A percentile compares a stretch with the other conserved stretches of the same genome.
These are phyloP conservation scores for Chrysochromulina tobinii DNA, from an alignment of 78 protist species.

Conservation along the genomic window DNA sequence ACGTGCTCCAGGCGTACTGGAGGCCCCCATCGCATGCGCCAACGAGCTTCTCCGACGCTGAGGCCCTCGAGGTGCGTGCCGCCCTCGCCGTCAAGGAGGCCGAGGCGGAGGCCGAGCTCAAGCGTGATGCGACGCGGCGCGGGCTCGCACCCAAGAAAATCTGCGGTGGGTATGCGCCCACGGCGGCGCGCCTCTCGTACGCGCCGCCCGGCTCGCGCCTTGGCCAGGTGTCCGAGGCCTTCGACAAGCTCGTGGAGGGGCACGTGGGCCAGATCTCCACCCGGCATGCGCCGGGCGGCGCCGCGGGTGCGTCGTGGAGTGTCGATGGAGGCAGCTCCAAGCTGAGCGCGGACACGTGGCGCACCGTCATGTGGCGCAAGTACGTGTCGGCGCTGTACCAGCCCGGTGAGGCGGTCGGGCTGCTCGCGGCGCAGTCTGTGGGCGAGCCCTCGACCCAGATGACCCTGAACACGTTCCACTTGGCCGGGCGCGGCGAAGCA, in stretches of 20 bases:
- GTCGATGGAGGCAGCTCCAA: too few relatives aligned
- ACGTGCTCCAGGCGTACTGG: conserved; percentile 29
- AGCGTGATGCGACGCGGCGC: not conserved
- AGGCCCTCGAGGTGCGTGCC: too few relatives aligned
- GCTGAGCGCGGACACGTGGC: conserved; percentile 41
- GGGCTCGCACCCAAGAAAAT: too few relatives aligned
- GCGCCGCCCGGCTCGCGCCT: not conserved
- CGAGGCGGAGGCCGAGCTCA: not conserved
- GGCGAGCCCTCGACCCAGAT: conserved; percentile 99
- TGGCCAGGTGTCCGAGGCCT: not conserved
- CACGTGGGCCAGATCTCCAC: too few relatives aligned
- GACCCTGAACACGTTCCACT: conserved; percentile 96
- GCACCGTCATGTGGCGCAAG: conserved; percentile 63
- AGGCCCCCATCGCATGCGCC: not conserved
- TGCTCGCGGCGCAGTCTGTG: conserved; percentile 93
- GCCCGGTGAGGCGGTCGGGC: conserved; percentile 94
- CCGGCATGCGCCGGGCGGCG: too few relatives aligned
- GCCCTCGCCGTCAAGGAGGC: too few relatives aligned
- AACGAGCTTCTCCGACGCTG: too few relatives aligned
- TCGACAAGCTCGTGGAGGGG: not conserved
- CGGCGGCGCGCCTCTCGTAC: not conserved
- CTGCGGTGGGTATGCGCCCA: too few relatives aligned
- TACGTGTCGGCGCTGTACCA: conserved; percentile 66
- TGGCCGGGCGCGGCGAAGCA: conserved; percentile 82
- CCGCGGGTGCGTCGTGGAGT: not conserved